Evolutionary conservation across 2,329 filamentous ascomycete genomes (phyloP).

Genomic region (Colletotrichum lupini): DNA sequence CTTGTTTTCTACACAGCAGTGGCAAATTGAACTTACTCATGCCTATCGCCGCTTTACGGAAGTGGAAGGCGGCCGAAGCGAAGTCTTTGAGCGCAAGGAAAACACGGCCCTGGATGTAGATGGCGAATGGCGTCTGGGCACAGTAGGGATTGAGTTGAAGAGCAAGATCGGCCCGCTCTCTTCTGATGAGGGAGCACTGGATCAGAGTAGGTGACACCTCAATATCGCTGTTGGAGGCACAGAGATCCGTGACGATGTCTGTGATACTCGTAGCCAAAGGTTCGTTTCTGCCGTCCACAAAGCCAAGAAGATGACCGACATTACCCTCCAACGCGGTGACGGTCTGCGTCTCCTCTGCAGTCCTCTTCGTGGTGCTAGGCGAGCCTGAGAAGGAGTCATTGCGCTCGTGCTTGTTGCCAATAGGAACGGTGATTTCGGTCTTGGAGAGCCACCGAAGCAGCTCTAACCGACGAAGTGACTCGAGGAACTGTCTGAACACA

Average conservation of each 20-base stretch:
- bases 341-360: slow-evolving; percentile 57
- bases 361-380: slow-evolving; percentile 50
- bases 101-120: slow-evolving; percentile 87
- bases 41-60: slow-evolving; percentile 84
- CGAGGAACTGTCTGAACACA: slow-evolving; percentile 76
- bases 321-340: slow-evolving; percentile 71
- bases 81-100: slow-evolving; percentile 79
- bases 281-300: slow-evolving; percentile 61
- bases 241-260: slow-evolving; percentile 74
- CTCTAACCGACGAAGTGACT: slow-evolving; percentile 78
- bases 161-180: slow-evolving; percentile 69
- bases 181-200: slow-evolving; percentile 71
- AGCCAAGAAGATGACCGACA: slow-evolving; percentile 71
- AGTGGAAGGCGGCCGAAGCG: slow-evolving; percentile 77
- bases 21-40: slow-evolving; percentile 72
- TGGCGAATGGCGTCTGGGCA: slow-evolving; percentile 70
- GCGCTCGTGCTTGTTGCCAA: slow-evolving; percentile 53
- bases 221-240: slow-evolving; percentile 72
- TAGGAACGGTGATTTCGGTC: slow-evolving; percentile 65
- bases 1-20: background rate
- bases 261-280: slow-evolving; percentile 71
- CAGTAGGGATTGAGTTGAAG: slow-evolving; percentile 67
- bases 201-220: slow-evolving; percentile 70
- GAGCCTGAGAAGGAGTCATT: slow-evolving; percentile 47
- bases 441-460: slow-evolving; percentile 77